phyloP scores from a whole-genome alignment of 208 protist species.

The Spironucleus salmonicida region DNA sequence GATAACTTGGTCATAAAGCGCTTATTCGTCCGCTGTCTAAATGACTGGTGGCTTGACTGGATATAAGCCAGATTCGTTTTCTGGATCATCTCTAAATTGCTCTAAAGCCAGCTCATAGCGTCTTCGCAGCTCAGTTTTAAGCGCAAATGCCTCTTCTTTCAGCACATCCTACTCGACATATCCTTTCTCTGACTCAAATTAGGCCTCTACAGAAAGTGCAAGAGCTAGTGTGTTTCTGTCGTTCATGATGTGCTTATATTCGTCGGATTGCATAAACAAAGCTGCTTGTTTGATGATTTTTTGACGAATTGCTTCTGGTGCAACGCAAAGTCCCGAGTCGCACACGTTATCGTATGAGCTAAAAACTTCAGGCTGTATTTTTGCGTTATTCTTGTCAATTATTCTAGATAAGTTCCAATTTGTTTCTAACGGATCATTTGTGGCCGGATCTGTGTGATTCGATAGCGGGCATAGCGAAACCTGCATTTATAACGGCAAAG shows the following conservation, averaged over 20 bases:
- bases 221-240: conserved; percentile 2
- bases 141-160: no score
- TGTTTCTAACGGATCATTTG: not conserved
- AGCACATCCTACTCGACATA: no score
- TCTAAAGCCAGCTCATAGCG: no score
- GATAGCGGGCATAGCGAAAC: not conserved
- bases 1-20: not conserved
- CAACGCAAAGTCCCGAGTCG: not conserved
- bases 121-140: no score
- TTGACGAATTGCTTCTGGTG: not conserved
- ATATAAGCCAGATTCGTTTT: no score
- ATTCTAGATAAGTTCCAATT: not conserved
- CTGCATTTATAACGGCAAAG: not conserved
- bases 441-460: not conserved
- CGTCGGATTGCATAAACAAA: not conserved
- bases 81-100: no score
- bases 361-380: not conserved
- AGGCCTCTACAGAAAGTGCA: no score
- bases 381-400: not conserved
- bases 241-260: not conserved
- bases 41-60: not conserved
- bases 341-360: not conserved
- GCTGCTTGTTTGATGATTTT: not conserved
- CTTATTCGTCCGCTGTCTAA: not conserved
- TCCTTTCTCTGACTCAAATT: no score